These are phyloP conservation scores for Xylariaceae sp. DNA, from an alignment of 2,329 filamentous ascomycete species.

Conservation along the genomic window DNA sequence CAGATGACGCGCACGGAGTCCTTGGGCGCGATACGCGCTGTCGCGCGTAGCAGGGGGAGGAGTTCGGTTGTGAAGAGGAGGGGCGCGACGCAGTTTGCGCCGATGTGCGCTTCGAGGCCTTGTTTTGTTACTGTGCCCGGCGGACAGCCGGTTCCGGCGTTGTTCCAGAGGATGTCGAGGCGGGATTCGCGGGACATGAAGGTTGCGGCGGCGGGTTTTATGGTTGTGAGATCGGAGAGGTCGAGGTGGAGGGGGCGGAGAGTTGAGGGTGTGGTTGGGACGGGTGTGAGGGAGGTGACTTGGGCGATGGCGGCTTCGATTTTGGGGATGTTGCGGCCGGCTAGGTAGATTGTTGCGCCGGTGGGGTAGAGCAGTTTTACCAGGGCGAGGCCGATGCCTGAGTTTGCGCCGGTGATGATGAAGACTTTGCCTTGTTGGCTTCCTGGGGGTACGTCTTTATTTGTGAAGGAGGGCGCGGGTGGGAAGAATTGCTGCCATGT, in stretches of 20 bases:
- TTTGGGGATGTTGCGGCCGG: slow-evolving; percentile 4
- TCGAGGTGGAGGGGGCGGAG: background rate
- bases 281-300: background rate
- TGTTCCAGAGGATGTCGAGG: background rate
- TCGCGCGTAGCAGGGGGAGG: background rate
- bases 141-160: background rate
- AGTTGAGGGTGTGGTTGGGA: background rate
- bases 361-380: slow-evolving; percentile 10
- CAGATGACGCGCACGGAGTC: slow-evolving; percentile 10
- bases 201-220: background rate
- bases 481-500: no score
- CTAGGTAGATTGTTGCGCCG: slow-evolving; percentile 12
- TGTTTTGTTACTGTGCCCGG: background rate
- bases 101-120: background rate
- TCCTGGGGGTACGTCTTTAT: background rate
- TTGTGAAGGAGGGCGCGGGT: no score
- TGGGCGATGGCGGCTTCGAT: slow-evolving; percentile 1
- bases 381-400: slow-evolving; percentile 7
- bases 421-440: slow-evolving; percentile 4
- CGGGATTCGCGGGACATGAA: background rate
- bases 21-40: background rate
- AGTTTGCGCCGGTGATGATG: slow-evolving; percentile 12
- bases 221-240: background rate
- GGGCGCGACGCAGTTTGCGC: slow-evolving; percentile 8
- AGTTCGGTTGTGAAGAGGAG: slow-evolving; percentile 7